Base-by-base conservation (phyloP, 306 rosid species). In the Quercus dentata region DNA sequence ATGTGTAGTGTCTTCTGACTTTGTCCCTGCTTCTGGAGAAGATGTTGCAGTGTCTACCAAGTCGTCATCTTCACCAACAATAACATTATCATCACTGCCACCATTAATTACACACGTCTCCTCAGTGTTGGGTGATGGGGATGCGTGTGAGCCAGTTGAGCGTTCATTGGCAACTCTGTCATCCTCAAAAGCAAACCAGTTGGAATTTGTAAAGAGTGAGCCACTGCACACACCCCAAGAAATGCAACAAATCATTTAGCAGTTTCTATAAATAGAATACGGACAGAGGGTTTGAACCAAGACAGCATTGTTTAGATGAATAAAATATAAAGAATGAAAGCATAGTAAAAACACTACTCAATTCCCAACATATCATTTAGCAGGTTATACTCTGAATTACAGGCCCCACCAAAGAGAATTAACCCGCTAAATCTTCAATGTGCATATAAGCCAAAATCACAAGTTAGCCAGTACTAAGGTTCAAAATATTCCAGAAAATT, bases 161-260 rank as follows among this genome's bases (percentile, higher is more conserved):
- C 88, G 91, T 63, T 96, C 97, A 81, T 90, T 85, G 72, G 90
- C 81, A 74, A 74, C 87, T 72, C 77, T 83, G 58, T 89, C 97
- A 21, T 95, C 97, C 87, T 91, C 98, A 7, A 93, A 96, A 61
- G 98, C 98, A 76, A 96, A 93, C 99, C 99, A 93, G 87, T 96
- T 90, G 83, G 99, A 96, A 89, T 96, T 96, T 55, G 97, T 96
- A 84, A 93, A 96, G 67, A 93, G 97, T 76, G 99, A 93, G 41
- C 94, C 97, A 7, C 99, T 96, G 94, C 84, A 86, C 33, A 28
- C 23, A 76, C 67, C 78, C 78, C 58, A 80, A 56, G 12, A 77
- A 73, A 35, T 61, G 71, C 28, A 70, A 67, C 68, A 79, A 77
- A 76, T 67, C 67, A n/a, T 71, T 73, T 68, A 76, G 41, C 41